Evolutionary conservation across 2,329 filamentous ascomycete genomes (phyloP).

Genomic region (Bipolaris gigantea): DNA sequence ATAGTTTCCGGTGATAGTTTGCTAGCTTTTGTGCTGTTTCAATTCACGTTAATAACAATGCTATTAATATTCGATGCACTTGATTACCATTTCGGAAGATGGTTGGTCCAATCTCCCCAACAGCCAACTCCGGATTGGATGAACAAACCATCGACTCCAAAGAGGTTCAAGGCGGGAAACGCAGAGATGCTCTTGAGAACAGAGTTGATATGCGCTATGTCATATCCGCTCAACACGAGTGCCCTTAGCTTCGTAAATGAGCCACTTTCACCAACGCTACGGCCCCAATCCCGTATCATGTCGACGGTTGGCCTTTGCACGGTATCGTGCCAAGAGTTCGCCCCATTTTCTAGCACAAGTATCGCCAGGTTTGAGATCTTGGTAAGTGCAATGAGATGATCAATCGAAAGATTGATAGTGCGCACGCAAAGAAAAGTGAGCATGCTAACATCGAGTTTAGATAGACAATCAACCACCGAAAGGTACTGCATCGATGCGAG

Average conservation of each 20-base stretch:
- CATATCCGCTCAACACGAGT: constrained; percentile 16
- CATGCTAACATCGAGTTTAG: constrained; percentile 13
- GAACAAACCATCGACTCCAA: constrained; percentile 11
- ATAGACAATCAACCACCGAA: constrained; percentile 18
- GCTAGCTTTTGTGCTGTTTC: neutral
- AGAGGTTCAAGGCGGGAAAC: constrained; percentile 20
- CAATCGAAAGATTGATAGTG: constrained; percentile 8
- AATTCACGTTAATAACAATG: neutral
- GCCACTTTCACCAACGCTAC: constrained; percentile 21
- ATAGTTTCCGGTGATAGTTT: constrained; percentile 3
- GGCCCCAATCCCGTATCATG: constrained; percentile 23
- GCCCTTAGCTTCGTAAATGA: constrained; percentile 22
- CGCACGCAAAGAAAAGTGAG: constrained; percentile 27
- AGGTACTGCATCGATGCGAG: constrained; percentile 11
- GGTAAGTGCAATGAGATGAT: constrained; percentile 20
- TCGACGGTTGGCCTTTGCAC: neutral
- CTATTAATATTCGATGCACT: neutral
- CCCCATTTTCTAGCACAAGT: constrained; percentile 11
- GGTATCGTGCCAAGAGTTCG: neutral
- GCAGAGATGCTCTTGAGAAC: constrained; percentile 11
- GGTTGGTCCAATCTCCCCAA: constrained; percentile 5
- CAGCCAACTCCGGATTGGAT: neutral
- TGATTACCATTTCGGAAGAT: neutral
- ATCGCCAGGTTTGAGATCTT: constrained; percentile 23
- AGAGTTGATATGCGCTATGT: constrained; percentile 1